Conservation (phyloP, 495 filamentous ascomycete species). For the Mytilinidion resinicola region DNA sequence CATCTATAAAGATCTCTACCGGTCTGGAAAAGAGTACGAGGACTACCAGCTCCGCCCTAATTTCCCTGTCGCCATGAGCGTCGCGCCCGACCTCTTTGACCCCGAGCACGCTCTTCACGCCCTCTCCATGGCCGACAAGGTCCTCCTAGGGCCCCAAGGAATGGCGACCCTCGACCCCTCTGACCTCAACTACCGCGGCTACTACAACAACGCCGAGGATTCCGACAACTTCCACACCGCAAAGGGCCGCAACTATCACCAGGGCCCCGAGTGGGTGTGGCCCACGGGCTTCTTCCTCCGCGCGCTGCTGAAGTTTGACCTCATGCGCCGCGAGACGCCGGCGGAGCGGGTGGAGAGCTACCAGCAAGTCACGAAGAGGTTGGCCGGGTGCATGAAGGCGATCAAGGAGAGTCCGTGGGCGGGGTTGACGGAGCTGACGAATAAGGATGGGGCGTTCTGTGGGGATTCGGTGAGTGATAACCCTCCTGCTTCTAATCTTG, state of each 20-base stretch:
- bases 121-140: constrained; percentile 69
- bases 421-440: constrained; percentile 87
- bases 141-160: constrained; percentile 77
- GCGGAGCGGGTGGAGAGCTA: constrained; percentile 74
- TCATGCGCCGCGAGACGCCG: constrained; percentile 60
- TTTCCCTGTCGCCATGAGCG: constrained; percentile 93
- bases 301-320: constrained; percentile 83
- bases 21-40: constrained; percentile 86
- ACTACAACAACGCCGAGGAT: constrained; percentile 94
- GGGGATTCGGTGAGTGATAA: constrained; percentile 68
- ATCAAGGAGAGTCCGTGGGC: constrained; percentile 77
- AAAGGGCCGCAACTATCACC: constrained; percentile 96
- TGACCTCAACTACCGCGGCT: constrained; percentile 85
- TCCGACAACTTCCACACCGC: constrained; percentile 78
- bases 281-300: constrained; percentile 91
- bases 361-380: constrained; percentile 81
- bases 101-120: constrained; percentile 67
- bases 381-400: constrained; percentile 75
- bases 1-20: constrained; percentile 96
- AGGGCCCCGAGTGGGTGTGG: constrained; percentile 99
- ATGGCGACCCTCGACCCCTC: constrained; percentile 93
- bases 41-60: constrained; percentile 96
- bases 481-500: not conserved
- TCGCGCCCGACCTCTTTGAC: constrained; percentile 82
- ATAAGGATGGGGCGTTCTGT: constrained; percentile 79